Evolutionary conservation across 192 early-diverging fungal genomes (phyloP), one percentile per base, ranked within the genome.

Genomic region (Globomyces pollinis-pini): DNA sequence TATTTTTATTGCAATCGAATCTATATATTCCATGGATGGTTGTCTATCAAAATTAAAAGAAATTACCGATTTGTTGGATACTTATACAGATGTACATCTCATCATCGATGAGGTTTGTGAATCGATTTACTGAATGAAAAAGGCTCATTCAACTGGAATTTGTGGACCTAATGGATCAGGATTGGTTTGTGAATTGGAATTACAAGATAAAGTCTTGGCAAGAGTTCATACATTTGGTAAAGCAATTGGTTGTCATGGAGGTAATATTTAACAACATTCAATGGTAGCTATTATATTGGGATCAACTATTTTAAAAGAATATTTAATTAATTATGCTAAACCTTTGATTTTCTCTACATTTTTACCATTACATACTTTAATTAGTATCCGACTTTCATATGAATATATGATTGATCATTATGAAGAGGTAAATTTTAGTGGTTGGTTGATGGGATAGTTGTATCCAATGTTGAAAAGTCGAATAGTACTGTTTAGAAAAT

Each of bases 71-170:
- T 38, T 83, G 0, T 38, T 81, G 28, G 61, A 70, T 24, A 35
- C 62, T 47, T 1, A 57, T 16, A 28, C 42, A 0, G n/a, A 81
- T 38, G 78, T 80, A 0, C 71, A 82, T 67, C 56, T 91, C 11
- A 74, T 89, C 42, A 86, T 91, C 2, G 90, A 91, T 63, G 90
- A 91, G 76, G 87, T 82, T n/a, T n/a, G n/a, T n/a, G n/a, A n/a
- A n/a, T n/a, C 72, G 64, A 34, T 45, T 3, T 4, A 5, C 8
- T 20, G n/a, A 35, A 67, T 84, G 79, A 84, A 88, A 4, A 12
- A 47, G 44, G 44, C 44, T 16, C 90, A 91, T 67, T 78, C 86
- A 6, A 90, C 86, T n/a, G 90, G 88, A 3, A 79, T 88, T 1
- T 84, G 63, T 63, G 90, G 90, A 4, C 31, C 64, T 6, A 45